These are phyloP conservation scores for Pichia cactophila DNA, from an alignment of 1,139 yeast species.

Conservation along the genomic window DNA sequence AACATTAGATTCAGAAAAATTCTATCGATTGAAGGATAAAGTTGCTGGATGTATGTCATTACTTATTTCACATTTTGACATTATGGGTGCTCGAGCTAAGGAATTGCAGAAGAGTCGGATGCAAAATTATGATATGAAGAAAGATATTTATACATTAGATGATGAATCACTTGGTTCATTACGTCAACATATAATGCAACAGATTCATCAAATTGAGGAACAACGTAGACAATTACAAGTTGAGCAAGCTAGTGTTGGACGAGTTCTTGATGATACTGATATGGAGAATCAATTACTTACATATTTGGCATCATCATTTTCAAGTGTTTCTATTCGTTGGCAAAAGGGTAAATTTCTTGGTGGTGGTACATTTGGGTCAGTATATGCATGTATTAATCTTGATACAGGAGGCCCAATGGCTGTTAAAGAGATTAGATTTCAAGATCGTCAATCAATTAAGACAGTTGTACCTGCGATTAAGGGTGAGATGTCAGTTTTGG, in stretches of 20 bases:
- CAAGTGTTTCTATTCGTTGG: conserved; percentile 92
- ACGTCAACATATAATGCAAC: conserved; percentile 52
- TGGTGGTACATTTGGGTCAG: conserved; percentile 94
- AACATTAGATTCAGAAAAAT: conserved; percentile 72
- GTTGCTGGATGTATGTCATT: conserved; percentile 95
- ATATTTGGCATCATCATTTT: conserved; percentile 80
- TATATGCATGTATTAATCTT: conserved; percentile 82
- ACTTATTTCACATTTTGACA: conserved; percentile 90
- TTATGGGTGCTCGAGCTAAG: conserved; percentile 95
- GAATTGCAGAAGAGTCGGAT: conserved; percentile 48
- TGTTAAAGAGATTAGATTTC: conserved; percentile 88
- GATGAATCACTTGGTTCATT: conserved; percentile 54
- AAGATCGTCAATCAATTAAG: conserved; percentile 79
- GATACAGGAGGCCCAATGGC: conserved; percentile 97
- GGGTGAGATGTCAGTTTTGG: conserved; percentile 95
- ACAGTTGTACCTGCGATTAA: conserved; percentile 82
- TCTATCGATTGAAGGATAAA: conserved; percentile 61
- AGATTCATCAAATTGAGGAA: conserved; percentile 52
- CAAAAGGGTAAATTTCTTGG: conserved; percentile 93
- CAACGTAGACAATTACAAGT: conserved; percentile 44
- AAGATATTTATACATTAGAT: conserved; percentile 45
- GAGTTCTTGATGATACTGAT: conserved; percentile 81
- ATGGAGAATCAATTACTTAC: conserved; percentile 83
- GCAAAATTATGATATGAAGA: conserved; percentile 40
- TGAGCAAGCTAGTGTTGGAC: conserved; percentile 61